phyloP scores from a whole-genome alignment of 805 yeast genomes.

The Torulaspora indica region DNA sequence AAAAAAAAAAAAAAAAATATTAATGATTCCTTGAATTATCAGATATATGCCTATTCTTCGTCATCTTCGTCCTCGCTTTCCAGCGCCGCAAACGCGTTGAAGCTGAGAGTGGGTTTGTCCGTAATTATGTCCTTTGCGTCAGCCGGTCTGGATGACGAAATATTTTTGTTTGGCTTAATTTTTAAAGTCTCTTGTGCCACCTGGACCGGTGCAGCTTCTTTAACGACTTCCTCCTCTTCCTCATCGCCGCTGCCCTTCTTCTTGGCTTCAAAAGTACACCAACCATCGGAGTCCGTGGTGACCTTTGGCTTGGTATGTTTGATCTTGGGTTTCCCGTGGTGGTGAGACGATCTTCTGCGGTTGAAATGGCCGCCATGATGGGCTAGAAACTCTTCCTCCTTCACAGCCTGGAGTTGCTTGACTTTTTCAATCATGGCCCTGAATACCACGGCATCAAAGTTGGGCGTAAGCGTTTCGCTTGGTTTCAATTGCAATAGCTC shows the following conservation, averaged over 20 bases:
- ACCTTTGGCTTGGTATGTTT: constrained; percentile 51
- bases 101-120: constrained; percentile 58
- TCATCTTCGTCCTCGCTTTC: constrained; percentile 54
- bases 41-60: constrained; percentile 17
- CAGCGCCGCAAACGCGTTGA: constrained; percentile 80
- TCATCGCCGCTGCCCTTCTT: constrained; percentile 28
- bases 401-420: constrained; percentile 42
- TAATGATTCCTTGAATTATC: constrained; percentile 6
- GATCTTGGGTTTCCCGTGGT: constrained; percentile 48
- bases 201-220: constrained; percentile 19
- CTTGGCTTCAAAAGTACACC: constrained; percentile 64
- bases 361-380: constrained; percentile 40
- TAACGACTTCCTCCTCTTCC: constrained; percentile 44
- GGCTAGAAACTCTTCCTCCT: constrained; percentile 34
- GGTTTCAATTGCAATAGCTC: constrained; percentile 57
- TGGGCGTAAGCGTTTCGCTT: constrained; percentile 54
- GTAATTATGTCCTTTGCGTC: constrained; percentile 68
- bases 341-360: constrained; percentile 61
- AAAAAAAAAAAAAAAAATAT: constrained; percentile 8
- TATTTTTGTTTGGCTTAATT: constrained; percentile 67
- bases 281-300: constrained; percentile 70
- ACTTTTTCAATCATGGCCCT: constrained; percentile 63
- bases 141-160: constrained; percentile 67
- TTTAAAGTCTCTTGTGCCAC: constrained; percentile 45
- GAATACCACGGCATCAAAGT: constrained; percentile 61